Conservation (phyloP, 495 filamentous ascomycete genomes). For the Xylaria longipes region DNA sequence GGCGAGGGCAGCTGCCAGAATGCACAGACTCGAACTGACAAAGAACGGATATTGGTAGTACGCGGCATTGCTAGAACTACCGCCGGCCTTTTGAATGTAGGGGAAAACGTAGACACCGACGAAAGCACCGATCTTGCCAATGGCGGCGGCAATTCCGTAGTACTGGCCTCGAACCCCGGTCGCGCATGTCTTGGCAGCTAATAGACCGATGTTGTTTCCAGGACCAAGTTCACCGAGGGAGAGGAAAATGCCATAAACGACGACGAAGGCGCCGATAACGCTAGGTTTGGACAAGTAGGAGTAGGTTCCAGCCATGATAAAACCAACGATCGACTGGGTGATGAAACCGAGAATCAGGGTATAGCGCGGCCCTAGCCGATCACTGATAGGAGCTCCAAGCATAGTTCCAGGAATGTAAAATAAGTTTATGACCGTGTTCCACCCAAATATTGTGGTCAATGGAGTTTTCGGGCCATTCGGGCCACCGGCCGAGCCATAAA, state of each 20-base stretch:
- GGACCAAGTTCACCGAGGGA: constrained; percentile 85
- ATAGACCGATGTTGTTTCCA: constrained; percentile 88
- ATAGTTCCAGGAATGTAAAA: constrained; percentile 88
- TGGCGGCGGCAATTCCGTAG: constrained; percentile 85
- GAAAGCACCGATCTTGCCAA: constrained; percentile 89
- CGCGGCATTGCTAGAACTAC: constrained; percentile 50
- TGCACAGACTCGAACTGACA: constrained; percentile 68
- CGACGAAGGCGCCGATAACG: constrained; percentile 77
- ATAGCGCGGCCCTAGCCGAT: constrained; percentile 76
- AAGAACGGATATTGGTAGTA: constrained; percentile 84
- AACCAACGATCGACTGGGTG: constrained; percentile 78
- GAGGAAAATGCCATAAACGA: constrained; percentile 81
- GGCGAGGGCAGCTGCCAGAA: constrained; percentile 67
- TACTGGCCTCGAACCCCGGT: constrained; percentile 89
- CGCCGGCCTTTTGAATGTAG: constrained; percentile 71
- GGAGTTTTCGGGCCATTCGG: too few relatives aligned
- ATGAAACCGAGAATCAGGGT: constrained; percentile 71
- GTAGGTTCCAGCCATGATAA: constrained; percentile 85
- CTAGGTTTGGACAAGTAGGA: constrained; percentile 61
- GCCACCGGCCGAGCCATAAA: constrained; percentile 55
- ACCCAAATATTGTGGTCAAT: constrained; percentile 79
- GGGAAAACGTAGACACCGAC: constrained; percentile 87
- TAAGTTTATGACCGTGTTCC: constrained; percentile 82
- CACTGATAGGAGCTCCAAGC: constrained; percentile 73
- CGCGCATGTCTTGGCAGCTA: constrained; percentile 85